These are phyloP conservation scores for Endocarpon pusillum DNA, from an alignment of 495 filamentous ascomycete genomes.

Conservation along the genomic window DNA sequence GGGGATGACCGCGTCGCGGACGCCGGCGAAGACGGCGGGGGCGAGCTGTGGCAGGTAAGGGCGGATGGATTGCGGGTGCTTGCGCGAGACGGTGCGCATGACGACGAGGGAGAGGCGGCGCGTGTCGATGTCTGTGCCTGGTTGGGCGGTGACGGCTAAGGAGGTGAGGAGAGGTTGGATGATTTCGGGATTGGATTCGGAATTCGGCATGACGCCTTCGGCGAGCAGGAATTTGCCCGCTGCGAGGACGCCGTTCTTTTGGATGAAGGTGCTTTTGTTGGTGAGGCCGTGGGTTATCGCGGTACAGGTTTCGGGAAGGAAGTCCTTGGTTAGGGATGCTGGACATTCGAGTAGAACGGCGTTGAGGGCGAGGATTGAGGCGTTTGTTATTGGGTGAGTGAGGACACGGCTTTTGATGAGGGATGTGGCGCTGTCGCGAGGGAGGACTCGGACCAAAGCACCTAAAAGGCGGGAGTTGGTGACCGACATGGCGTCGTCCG, in stretches of 20 bases:
- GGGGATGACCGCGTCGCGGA: constrained; percentile 87
- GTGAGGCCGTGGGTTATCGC: constrained; percentile 9
- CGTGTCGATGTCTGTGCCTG: constrained; percentile 61
- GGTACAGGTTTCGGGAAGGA: constrained; percentile 51
- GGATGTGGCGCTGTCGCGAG: constrained; percentile 40
- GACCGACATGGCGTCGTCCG: constrained; percentile 59
- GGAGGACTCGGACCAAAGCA: constrained; percentile 69
- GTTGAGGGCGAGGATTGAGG: constrained; percentile 70
- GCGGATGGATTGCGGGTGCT: constrained; percentile 54
- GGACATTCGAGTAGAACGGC: constrained; percentile 70
- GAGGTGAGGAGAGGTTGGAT: constrained; percentile 65
- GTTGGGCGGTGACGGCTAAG: constrained; percentile 53
- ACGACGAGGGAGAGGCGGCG: constrained; percentile 81
- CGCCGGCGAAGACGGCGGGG: constrained; percentile 71
- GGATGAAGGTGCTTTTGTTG: constrained; percentile 46
- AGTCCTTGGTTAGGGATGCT: constrained; percentile 41
- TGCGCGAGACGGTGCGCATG: constrained; percentile 64
- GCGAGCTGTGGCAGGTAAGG: constrained; percentile 66
- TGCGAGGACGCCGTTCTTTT: constrained; percentile 80
- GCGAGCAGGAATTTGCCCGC: constrained; percentile 86
- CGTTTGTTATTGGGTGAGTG: constrained; percentile 45
- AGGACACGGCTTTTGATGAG: constrained; percentile 72
- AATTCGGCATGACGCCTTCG: constrained; percentile 27
- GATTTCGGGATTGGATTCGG: constrained; percentile 30
- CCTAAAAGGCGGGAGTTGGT: constrained; percentile 81